Conservation (phyloP, 2,329 filamentous ascomycete genomes). For the Sarocladiaceae sp. region DNA sequence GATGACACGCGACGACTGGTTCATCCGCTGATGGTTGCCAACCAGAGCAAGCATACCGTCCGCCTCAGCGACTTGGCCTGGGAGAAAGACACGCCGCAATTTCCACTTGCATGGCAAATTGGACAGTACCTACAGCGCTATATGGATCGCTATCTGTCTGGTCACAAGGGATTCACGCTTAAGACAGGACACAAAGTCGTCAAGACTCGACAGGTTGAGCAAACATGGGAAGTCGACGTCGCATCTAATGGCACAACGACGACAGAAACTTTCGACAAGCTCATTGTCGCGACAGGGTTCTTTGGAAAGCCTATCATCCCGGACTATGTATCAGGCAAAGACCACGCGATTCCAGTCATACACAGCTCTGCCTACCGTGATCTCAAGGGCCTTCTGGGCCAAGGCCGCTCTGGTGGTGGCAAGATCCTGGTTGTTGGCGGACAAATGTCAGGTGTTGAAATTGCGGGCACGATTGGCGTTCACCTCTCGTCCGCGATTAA, state of each 20-base stretch:
- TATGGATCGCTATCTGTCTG: slow-evolving; percentile 48
- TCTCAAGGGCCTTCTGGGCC: slow-evolving; percentile 42
- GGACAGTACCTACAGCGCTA: slow-evolving; percentile 69
- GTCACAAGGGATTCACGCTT: slow-evolving; percentile 35
- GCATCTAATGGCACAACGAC: slow-evolving; percentile 32
- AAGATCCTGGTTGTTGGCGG: slow-evolving; percentile 74
- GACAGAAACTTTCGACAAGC: slow-evolving; percentile 59
- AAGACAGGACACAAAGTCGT: slow-evolving; percentile 44
- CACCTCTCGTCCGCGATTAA: slow-evolving; percentile 63
- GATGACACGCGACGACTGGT: slow-evolving; percentile 47
- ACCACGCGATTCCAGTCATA: slow-evolving; percentile 43
- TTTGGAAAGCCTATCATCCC: slow-evolving; percentile 61
- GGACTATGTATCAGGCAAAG: slow-evolving; percentile 28
- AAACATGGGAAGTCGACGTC: slow-evolving; percentile 38
- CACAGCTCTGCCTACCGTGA: slow-evolving; percentile 67
- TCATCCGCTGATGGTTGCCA: slow-evolving; percentile 66
- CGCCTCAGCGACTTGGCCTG: slow-evolving; percentile 70
- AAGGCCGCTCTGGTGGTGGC: slow-evolving; percentile 34
- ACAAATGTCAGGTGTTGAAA: slow-evolving; percentile 79
- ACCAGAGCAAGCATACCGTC: slow-evolving; percentile 75
- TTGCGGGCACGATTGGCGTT: slow-evolving; percentile 66
- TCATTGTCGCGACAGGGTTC: slow-evolving; percentile 72
- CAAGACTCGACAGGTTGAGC: slow-evolving; percentile 18
- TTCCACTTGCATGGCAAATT: slow-evolving; percentile 74
- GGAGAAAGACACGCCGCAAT: slow-evolving; percentile 55